Evolutionary conservation across 306 rosid species (phyloP).

Genomic region (Glycine tomentella): DNA sequence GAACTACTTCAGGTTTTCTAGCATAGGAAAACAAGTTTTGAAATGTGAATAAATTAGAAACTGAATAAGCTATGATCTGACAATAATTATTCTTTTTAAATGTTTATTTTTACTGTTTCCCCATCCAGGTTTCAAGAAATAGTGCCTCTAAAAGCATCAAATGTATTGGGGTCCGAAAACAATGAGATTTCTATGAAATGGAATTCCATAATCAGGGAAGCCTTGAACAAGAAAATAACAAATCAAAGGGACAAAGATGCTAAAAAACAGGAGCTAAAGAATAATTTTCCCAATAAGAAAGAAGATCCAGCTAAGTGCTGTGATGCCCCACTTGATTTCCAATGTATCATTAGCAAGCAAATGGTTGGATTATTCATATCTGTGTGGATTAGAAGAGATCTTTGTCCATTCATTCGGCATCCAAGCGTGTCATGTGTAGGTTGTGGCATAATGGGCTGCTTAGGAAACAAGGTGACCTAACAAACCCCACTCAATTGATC

Average conservation of each 20-base stretch:
- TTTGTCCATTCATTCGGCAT: slow-evolving; percentile 70
- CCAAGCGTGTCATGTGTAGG: slow-evolving; percentile 85
- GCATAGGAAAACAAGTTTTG: not conserved
- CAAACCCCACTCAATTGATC: slow-evolving; percentile 36
- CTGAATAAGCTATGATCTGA: not conserved
- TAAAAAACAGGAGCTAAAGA: too few species aligned
- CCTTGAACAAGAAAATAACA: slow-evolving; percentile 57
- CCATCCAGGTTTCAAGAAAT: slow-evolving; percentile 84
- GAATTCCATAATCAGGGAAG: slow-evolving; percentile 76
- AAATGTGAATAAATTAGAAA: not conserved
- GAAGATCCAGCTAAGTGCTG: not conserved
- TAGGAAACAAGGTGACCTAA: slow-evolving; percentile 84
- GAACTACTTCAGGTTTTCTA: not conserved
- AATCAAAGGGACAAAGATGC: too few species aligned
- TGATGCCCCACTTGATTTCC: slow-evolving; percentile 52
- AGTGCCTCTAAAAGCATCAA: slow-evolving; percentile 88
- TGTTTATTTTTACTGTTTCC: not conserved
- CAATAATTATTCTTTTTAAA: not conserved
- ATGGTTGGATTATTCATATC: slow-evolving; percentile 93
- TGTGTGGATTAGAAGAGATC: slow-evolving; percentile 73
- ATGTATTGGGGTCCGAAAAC: slow-evolving; percentile 78
- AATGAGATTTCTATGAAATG: slow-evolving; percentile 62
- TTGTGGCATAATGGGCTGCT: slow-evolving; percentile 87
- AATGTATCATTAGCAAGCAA: slow-evolving; percentile 84
- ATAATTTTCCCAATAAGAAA: not conserved